Evolutionary conservation across 148 eudicot genomes (phyloP), one percentile per base, ranked within the genome.

Genomic region (Silene uniflora): DNA sequence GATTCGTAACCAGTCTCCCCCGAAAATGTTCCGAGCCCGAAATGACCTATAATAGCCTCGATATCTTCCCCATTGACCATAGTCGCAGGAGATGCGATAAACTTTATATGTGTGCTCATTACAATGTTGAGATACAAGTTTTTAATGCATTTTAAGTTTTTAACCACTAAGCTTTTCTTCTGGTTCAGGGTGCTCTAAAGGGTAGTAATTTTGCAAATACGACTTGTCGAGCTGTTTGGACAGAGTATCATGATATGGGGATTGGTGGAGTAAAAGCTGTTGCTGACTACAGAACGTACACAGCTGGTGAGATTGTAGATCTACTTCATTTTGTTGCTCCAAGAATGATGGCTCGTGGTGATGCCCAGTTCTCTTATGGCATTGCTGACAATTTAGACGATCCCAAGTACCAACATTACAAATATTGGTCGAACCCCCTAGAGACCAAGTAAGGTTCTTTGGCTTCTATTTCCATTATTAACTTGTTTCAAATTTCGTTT

Each of bases 181-280:
- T 69, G 66, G 10, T 71, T 74, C 83, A 95, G 98, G 97, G 75
- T 79, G 97, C 98, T 44, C 82, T 87, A 14, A 95, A 92, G 87
- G 97, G 98, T 22, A 81, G 71, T 77, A 89, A 82, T 75, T 55
- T 85, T 66, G 97, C 89, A 67, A 95, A 92, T 75, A 80, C 82
- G 55, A 85, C 93, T 24, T 95, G 98, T 62, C 81, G 87, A 49
- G 97, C 89, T 88, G 93, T 91, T 73, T 95, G 97, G 97, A 95
- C 93, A 0, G 98, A 95, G 81, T 95, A 95, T 77, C 92, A 92
- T 79, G 98, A 95, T 73, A 95, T 95, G 98, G 98, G 98, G 60
- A 66, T 89, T 79, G 73, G 86, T n/a, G 98, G 98, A 62, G 75
- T 95, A 46, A 87, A 92, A 78, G 97, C 97, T 65, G 88, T 95